Evolutionary conservation across 1,139 yeast genomes (phyloP).

Genomic region (Blastobotrys capitulatus): DNA sequence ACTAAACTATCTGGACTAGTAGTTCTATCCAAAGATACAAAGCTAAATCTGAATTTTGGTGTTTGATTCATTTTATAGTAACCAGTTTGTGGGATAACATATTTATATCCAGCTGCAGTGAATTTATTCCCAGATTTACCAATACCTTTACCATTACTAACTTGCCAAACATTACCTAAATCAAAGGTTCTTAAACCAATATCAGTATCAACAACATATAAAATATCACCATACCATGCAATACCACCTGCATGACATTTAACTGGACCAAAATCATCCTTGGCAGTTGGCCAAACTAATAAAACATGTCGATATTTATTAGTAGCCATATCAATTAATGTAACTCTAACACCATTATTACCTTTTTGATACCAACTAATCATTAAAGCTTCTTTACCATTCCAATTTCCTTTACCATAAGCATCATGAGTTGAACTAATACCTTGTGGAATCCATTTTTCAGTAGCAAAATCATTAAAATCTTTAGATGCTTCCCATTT

Average conservation of each 20-base stretch:
- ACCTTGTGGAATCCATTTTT: conserved; percentile 13
- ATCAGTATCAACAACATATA: conserved; percentile 12
- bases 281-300: conserved; percentile 11
- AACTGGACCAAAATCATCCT: conserved; percentile 10
- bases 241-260: conserved; percentile 13
- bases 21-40: conserved; percentile 7
- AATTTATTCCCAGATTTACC: conserved; percentile 10
- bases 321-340: conserved; percentile 9
- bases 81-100: conserved; percentile 11
- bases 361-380: conserved; percentile 10
- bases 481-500: conserved; percentile 6
- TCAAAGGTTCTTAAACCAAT: conserved; percentile 11
- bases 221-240: conserved; percentile 13
- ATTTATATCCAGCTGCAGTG: conserved; percentile 12
- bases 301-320: conserved; percentile 11
- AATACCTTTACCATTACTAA: conserved; percentile 5
- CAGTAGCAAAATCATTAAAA: conserved; percentile 9
- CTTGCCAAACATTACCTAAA: conserved; percentile 11
- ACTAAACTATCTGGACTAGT: conserved; percentile 10
- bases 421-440: conserved; percentile 12
- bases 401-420: conserved; percentile 12
- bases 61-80: conserved; percentile 8
- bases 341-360: conserved; percentile 7
- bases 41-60: conserved; percentile 2
- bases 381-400: conserved; percentile 11